Base-by-base conservation (phyloP, 768 basidiomycete genomes). In the Termitomyces eurrhizus region DNA sequence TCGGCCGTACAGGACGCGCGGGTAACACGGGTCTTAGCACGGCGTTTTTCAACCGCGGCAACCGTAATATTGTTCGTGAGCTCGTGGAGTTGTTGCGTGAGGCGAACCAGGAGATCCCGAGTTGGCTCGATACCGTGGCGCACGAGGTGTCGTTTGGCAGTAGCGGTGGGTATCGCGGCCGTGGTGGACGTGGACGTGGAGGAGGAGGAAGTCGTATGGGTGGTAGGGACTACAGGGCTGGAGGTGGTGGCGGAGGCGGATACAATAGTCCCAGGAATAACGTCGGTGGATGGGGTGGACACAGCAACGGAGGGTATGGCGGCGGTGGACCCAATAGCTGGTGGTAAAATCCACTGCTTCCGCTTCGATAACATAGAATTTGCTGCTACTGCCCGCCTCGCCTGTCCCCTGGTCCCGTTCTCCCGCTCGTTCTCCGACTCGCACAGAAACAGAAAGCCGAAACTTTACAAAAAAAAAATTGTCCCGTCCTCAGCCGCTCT, bases 1-100 rank as follows among this genome's bases (percentile, higher is more conserved):
- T 95, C 68, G 94, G 94, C 80, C 91, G 95, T 80, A 96, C 95
- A 14, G 97, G 97, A 49, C 95, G 97, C 84, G 97, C 97, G 9
- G 97, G 97, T 53, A 99, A 99, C 80, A 93, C 90, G 12, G 97
- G 97, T 80, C 83, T 88, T 65, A 89, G 91, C 29, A 99, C 97
- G 14, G 94, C 96, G 6, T 98, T 99, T 83, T 93, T 93, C 82
- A 94, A 94, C 72, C 84, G 93, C 14, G 90, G 90, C 57, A 98
- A 97, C 79, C 89, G 88, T 73, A 90, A 91, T 73, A 95, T 98
- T 62, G 93, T 91, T 58, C 85, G 88, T 59, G 95, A 97, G 68
- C 81, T 99, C 49, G 78, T 99, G 54, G 96, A 98, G 73, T 84
- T 99, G 4, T 84, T 99, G 26, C 85, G 92, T 56, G 96, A 99